These are phyloP conservation scores for Globisporangium apiculatum DNA, from an alignment of 352 stramenopile genomes.

Conservation along the genomic window DNA sequence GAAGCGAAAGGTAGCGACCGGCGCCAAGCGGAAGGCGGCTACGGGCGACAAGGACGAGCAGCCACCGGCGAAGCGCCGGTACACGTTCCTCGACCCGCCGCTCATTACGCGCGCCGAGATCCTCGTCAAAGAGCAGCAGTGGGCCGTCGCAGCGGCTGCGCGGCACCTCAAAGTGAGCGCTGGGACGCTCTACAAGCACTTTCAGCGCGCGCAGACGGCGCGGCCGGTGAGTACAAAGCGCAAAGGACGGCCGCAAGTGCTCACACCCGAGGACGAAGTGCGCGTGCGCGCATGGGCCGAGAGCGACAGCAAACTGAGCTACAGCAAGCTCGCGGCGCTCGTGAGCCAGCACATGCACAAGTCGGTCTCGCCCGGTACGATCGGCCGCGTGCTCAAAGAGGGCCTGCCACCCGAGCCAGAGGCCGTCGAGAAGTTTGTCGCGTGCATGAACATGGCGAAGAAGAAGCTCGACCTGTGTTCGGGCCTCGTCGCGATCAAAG, in stretches of 20 bases:
- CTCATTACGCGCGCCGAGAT: conserved; percentile 8
- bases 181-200: conserved; percentile 10
- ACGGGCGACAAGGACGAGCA: not conserved
- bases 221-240: conserved; percentile 5
- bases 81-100: conserved; percentile 6
- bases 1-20: not conserved
- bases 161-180: conserved; percentile 10
- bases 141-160: conserved; percentile 4
- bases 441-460: conserved; percentile 8
- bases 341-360: conserved; percentile 4
- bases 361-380: conserved; percentile 7
- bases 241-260: conserved; percentile 7
- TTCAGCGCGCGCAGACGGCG: conserved; percentile 5
- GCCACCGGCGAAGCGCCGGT: conserved; percentile 3
- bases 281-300: conserved; percentile 4
- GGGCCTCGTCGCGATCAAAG: not conserved
- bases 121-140: conserved; percentile 9
- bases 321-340: conserved; percentile 8
- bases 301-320: conserved; percentile 6
- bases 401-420: conserved; percentile 3
- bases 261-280: conserved; percentile 5
- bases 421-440: conserved; percentile 6
- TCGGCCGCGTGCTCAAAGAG: conserved; percentile 8
- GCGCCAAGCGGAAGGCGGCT: conserved; percentile 1
- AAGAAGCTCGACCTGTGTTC: conserved; percentile 9